A percentile compares a stretch with the other conserved stretches of the same genome.
phyloP scores from a whole-genome alignment of 768 basidiomycete genomes.

The Zangia roseola region DNA sequence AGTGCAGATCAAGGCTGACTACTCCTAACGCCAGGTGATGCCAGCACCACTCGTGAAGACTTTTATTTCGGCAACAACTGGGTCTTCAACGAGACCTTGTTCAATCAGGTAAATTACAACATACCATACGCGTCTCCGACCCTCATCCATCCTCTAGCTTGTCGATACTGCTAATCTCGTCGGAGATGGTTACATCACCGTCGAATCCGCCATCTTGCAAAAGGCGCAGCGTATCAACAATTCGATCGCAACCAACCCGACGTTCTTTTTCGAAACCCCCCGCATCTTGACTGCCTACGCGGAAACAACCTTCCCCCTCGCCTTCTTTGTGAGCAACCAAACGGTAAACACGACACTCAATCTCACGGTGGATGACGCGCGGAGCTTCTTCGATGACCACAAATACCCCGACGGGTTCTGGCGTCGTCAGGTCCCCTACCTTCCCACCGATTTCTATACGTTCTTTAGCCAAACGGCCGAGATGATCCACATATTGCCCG shows the following conservation, averaged over 20 bases:
- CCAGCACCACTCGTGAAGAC: conserved; percentile 23
- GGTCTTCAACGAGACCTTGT: conserved; percentile 27
- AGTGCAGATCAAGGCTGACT: background rate
- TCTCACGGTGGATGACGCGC: conserved; percentile 13
- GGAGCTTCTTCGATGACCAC: conserved; percentile 19
- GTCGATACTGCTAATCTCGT: conserved; percentile 15
- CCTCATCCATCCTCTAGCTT: conserved; percentile 9
- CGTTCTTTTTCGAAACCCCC: conserved; percentile 20
- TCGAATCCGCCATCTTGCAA: conserved; percentile 22
- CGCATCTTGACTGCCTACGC: conserved; percentile 20
- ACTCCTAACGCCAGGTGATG: conserved; percentile 11
- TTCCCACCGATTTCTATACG: background rate
- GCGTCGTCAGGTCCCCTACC: conserved; percentile 19
- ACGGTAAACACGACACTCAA: conserved; percentile 16
- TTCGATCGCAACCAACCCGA: conserved; percentile 27
- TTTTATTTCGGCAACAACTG: conserved; percentile 28
- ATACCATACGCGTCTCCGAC: background rate
- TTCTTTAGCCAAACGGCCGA: background rate
- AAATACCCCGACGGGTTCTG: conserved; percentile 17
- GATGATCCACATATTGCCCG: conserved; percentile 9
- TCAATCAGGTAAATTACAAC: conserved; percentile 11
- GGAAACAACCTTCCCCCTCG: conserved; percentile 24
- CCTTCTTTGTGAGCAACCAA: conserved; percentile 26
- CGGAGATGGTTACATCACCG: conserved; percentile 17
- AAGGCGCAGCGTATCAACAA: conserved; percentile 23